Evolutionary conservation across 495 filamentous ascomycete species (phyloP), one percentile per base, ranked within the genome.

Genomic region (Penicillium mononematosum): DNA sequence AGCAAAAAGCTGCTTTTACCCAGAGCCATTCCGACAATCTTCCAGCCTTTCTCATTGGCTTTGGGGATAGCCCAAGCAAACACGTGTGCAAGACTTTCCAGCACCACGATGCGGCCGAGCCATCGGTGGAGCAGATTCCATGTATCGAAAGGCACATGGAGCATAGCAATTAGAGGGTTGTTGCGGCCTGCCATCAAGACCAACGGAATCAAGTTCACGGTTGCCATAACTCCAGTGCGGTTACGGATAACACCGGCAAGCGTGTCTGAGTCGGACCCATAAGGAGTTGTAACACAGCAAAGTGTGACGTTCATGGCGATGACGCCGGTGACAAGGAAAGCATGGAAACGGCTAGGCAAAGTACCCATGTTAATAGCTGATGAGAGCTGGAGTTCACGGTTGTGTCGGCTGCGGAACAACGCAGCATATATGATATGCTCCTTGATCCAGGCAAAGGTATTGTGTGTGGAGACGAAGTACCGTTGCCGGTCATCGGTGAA

Each of bases 41-140:
- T 62, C 85, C 88, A 95, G 45, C 89, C 88, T 14, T 68, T 71
- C 52, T 82, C 80, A 36, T 88, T 81, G 41, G 85, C 81, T 59
- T 89, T 85, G 49, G 85, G 86, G 51, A 88, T 77, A 8, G 82
- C 80, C 85, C 87, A 83, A 42, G 84, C 81, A 48, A 83, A 65
- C 1, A 80, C 78, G 70, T 91, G 89, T 34, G 81, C 79, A 39
- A 91, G 51, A 42, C 78, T 71, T 62, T 92, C 84, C 2, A 86
- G 59, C 5, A 85, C 77, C 31, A 92, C 86, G 45, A 92, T 87
- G 38, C 88, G 83, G 52, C 85, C 89, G 22, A 90, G 74, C 88
- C 87, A 93, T 49, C 89, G 82, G 69, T 93, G 89, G 45, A 91
- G 78, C 45, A 92, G 74, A 67, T 91, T 93, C 80, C 86, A 93